Evolutionary conservation across 768 basidiomycete genomes (phyloP).

Genomic region (Mycena venus): DNA sequence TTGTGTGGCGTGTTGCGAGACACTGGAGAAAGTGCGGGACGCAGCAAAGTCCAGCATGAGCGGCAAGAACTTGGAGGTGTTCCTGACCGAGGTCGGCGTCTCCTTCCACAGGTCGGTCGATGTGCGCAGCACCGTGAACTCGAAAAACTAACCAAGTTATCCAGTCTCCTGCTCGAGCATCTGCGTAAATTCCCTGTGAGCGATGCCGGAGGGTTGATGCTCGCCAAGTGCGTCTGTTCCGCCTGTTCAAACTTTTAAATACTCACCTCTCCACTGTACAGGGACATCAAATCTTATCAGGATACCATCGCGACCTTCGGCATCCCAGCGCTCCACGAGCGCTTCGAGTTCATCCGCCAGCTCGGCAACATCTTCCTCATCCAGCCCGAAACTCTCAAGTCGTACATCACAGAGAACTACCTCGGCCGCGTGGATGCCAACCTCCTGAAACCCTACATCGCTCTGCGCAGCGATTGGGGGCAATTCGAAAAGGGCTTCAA

Average conservation of each 20-base stretch:
- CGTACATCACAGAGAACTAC: constrained; percentile 95
- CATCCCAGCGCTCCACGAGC: constrained; percentile 88
- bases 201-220: constrained; percentile 96
- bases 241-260: not conserved
- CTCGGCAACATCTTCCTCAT: constrained; percentile 98
- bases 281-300: constrained; percentile 97
- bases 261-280: constrained; percentile 45
- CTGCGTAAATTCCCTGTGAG: constrained; percentile 96
- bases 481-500: constrained; percentile 88
- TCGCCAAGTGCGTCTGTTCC: constrained; percentile 83
- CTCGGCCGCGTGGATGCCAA: constrained; percentile 91
- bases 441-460: constrained; percentile 91
- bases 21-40: constrained; percentile 85
- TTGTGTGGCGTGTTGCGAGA: constrained; percentile 87
- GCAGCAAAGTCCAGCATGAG: constrained; percentile 81
- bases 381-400: constrained; percentile 93
- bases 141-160: constrained; percentile 11
- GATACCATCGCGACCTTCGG: constrained; percentile 88
- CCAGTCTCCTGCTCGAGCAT: constrained; percentile 92
- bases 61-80: constrained; percentile 93
- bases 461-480: constrained; percentile 91
- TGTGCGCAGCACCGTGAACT: not conserved
- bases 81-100: constrained; percentile 94
- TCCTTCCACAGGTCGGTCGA: constrained; percentile 86
- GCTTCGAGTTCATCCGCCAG: constrained; percentile 98